A percentile compares a stretch with the other conserved stretches of the same genome.
phyloP scores from a whole-genome alignment of 441 rosid species.

The Euphorbia celastroides region DNA sequence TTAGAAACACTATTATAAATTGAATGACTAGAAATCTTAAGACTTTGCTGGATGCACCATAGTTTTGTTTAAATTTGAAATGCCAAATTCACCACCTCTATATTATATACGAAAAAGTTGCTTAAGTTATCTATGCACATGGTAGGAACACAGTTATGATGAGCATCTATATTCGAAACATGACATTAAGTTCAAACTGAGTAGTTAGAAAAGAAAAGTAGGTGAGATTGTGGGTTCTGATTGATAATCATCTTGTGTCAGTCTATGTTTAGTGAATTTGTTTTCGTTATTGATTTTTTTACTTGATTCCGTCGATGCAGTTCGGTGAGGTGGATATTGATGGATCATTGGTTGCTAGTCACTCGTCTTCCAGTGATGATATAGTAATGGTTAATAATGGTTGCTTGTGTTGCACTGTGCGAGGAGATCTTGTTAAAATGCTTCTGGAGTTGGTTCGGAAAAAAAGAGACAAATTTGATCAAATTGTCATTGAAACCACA shows the following conservation, averaged over 20 bases:
- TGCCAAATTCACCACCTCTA: neutral
- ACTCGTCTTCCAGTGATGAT: constrained; percentile 67
- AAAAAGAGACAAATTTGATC: constrained; percentile 83
- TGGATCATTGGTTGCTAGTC: constrained; percentile 88
- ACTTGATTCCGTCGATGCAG: constrained; percentile 31
- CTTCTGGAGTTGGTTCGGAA: constrained; percentile 63
- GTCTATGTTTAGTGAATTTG: neutral
- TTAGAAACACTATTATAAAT: neutral
- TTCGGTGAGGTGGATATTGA: constrained; percentile 90
- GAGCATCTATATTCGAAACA: neutral
- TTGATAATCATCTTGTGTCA: neutral
- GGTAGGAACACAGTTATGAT: neutral
- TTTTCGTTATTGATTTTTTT: constrained; percentile 2
- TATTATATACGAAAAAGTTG: neutral
- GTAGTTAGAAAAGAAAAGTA: neutral
- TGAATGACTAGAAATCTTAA: neutral
- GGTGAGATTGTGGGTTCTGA: too few species aligned
- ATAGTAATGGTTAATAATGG: constrained; percentile 91
- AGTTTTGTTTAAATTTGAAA: neutral
- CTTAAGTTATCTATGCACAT: neutral
- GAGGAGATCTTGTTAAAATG: constrained; percentile 98
- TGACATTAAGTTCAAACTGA: neutral
- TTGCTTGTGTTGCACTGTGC: constrained; percentile 93
- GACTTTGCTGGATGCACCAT: neutral
- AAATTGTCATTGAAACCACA: constrained; percentile 92